Evolutionary conservation across 2,329 filamentous ascomycete genomes (phyloP), one percentile per base, ranked within the genome.

Genomic region (Septoria petroselini): DNA sequence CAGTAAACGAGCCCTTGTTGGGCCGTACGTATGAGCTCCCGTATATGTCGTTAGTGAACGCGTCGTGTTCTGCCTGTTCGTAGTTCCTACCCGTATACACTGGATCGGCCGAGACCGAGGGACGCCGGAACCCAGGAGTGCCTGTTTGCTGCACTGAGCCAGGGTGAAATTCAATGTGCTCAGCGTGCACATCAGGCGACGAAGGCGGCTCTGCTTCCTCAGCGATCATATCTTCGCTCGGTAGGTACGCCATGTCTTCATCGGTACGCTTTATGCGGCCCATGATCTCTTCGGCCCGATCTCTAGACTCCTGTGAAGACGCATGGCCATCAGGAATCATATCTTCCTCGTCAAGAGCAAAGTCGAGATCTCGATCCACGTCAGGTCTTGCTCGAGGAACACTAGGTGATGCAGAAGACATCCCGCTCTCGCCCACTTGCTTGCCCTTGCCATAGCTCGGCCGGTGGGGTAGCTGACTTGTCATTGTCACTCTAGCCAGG

Each of bases 121-220:
- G 67, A 12, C 65, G 57, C 9, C 64, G 57, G 49, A 68, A 69
- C 23, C 67, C 67, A 1, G 67, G 67, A 17, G 53, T 57, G 4
- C 61, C 63, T 3, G 67, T 63, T 45, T 67, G 66, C 30, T 61
- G 62, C 7, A 60, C 49, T 15, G 63, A 57, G 43, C 54, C 45
- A 14, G 66, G 52, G 40, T 56, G 47, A 49, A 61, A 55, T 50
- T 59, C 54, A 15, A 65, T 40, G 45, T 61, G 53, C 14, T 59
- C 44, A 17, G 61, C 48, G 43, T 55, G 47, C 40, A 53, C 37
- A 19, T 58, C 55, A 18, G 50, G 12, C 57, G 39, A 25, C 58
- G 40, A 41, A 52, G 41, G 43, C 58, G 43, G 15, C n/a, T 53
- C 50, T 27, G 48, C 27, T 18, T 42, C 35, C 27, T 27, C 39